Evolutionary conservation across 371 early-diverging fungal genomes (phyloP), one percentile per base, ranked within the genome.

Genomic region (Funneliformis caledonium): DNA sequence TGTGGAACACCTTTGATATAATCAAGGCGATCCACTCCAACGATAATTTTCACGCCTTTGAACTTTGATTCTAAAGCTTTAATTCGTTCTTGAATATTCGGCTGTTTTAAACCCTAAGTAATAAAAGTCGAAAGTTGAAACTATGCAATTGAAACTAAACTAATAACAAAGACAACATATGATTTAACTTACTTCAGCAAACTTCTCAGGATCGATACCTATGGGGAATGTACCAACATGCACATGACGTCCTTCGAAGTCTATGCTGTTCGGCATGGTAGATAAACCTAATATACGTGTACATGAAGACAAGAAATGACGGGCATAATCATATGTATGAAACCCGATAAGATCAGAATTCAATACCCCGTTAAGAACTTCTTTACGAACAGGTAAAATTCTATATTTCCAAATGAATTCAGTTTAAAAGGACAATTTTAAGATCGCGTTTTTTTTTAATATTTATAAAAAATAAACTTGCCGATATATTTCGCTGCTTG

Each of bases 1-100:
- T 99, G 99, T 12, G 99, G 99, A 33, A 99, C 99, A 70, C 99
- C 99, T 88, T 99, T 99, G 88, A 99, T 99, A 85, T 99, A 99
- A 87, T 99, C 99, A 68, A 99, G 90, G 72, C 99, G 93, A 84
- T 99, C 99, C 9, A 99, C 98, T 42, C 99, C 99, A 8, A 99
- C 96, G 81, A 98, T 92, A 6, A 99, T 88, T 83, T 96, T 95
- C 73, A 93, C 92, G 52, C 94, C 98, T 78, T 92, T 89, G 83
- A 98, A 99, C 84, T 93, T 92, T 77, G 91, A 88, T 85, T 96
- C 92, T 19, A 98, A 86, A 72, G 91, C 87, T 31, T 89, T 89
- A 77, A 99, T 96, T 65, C 95, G 92, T 42, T 89, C 80, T 78
- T 88, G 85, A 81, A 99, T 93, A n/a, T 88, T 83, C 11, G 86